Base-by-base conservation (phyloP, 805 yeast species). In the Metschnikowia shivogae region DNA sequence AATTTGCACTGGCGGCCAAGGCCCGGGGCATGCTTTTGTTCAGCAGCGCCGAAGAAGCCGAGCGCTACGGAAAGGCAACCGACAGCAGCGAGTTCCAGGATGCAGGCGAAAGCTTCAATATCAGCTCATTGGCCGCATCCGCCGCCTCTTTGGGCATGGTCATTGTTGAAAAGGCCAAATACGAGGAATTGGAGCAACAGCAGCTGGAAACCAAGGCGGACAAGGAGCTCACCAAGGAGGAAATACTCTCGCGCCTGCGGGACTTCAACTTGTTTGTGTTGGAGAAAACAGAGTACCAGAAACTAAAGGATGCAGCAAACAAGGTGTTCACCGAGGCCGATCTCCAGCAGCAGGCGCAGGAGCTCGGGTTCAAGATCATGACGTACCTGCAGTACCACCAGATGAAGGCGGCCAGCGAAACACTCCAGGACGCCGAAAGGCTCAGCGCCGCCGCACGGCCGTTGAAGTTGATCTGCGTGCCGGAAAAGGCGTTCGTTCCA, bases 401-500 rank as follows among this genome's bases (percentile, higher is more conserved):
- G 33, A 46, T 56, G 47, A 55, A 56, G 39, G 53, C 54, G 29
- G 55, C 58, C 29, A 49, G 55, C 8, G 50, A 42, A 2, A 42
- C 50, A 1, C 20, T 49, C 26, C 43, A 38, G 14, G 59, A 61
- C 49, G 37, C 58, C 37, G 47, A 47, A 3, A 46, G 62, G 20
- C 46, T 83, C 10, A 55, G 59, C 6, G 58, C 52, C 0, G 63
- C 63, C 6, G 85, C 84, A 4, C 69, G 64, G 41, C 56, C 64
- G 11, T 59, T 67, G 41, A 83, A 82, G 3, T 55, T 76, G 39
- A 56, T 84, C 52, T 71, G 80, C 41, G 70, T 86, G 34, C 86
- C 92, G 1, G 72, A 70, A 41, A 60, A 72, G n/a, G 69, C 81
- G 2, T 83, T 77, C 53, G 68, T 84, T 48, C 81, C 86, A 1